A percentile compares a stretch with the other conserved stretches of the same genome.
Conservation (phyloP, 352 stramenopile species). For the Phytophthora nicotianae region DNA sequence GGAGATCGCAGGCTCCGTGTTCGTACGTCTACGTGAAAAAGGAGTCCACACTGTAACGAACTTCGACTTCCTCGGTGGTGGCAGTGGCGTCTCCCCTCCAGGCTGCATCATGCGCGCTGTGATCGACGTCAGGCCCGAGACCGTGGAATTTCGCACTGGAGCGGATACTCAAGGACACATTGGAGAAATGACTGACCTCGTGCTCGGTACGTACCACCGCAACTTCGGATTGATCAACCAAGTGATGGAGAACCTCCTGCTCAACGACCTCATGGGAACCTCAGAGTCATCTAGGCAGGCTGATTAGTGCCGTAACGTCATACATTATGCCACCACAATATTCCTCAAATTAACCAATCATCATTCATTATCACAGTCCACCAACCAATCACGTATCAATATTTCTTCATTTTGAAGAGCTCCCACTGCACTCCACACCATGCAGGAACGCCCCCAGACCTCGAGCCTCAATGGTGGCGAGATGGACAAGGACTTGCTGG, state of each 20-base stretch:
- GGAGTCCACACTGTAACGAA: constrained; percentile 19
- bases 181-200: constrained; percentile 49
- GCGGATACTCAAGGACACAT: constrained; percentile 22
- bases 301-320: not conserved
- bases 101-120: constrained; percentile 21
- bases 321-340: not conserved
- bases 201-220: constrained; percentile 52
- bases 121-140: constrained; percentile 29
- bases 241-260: constrained; percentile 44
- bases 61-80: constrained; percentile 24
- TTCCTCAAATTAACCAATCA: not conserved
- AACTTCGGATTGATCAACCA: constrained; percentile 51
- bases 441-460: not conserved
- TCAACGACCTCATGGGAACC: constrained; percentile 28
- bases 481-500: constrained; percentile 27
- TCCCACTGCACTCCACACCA: not conserved
- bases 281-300: not conserved
- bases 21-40: constrained; percentile 45
- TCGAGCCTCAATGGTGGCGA: constrained; percentile 11
- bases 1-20: constrained; percentile 44
- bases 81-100: not conserved
- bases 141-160: constrained; percentile 25
- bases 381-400: constrained; percentile 1
- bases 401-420: not conserved
- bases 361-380: not conserved